Percentiles rank a stretch among this genome's conserved stretches.
Conservation (phyloP, 768 basidiomycete species). For the Auriscalpium microsporum region DNA sequence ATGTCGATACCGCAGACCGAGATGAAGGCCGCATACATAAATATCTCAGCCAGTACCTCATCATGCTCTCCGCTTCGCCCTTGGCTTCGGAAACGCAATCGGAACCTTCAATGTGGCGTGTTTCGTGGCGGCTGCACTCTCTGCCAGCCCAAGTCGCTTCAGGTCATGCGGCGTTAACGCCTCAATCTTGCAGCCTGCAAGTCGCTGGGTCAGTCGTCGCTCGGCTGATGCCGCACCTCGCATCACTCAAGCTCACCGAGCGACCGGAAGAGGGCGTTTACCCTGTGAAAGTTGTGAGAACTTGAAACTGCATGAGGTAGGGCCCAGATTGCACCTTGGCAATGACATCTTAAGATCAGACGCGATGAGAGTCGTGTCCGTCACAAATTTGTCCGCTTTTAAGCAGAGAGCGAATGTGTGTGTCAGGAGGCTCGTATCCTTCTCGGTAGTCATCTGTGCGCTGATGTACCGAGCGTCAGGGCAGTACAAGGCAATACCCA, state of each 20-base stretch:
- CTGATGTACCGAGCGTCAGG: constrained; percentile 3
- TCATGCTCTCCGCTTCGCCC: constrained; percentile 24
- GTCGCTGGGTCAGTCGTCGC: too few relatives aligned
- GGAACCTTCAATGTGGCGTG: constrained; percentile 71
- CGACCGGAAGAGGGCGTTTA: constrained; percentile 66
- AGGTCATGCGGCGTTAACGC: constrained; percentile 54
- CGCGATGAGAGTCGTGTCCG: constrained; percentile 60
- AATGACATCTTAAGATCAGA: constrained; percentile 56
- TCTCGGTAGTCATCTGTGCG: constrained; percentile 51
- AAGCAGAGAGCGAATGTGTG: constrained; percentile 79
- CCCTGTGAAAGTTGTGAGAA: constrained; percentile 24
- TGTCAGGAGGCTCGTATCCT: constrained; percentile 62
- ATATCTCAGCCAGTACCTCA: too few relatives aligned
- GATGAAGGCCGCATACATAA: too few relatives aligned
- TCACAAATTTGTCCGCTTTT: constrained; percentile 67
- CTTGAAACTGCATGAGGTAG: constrained; percentile 44
- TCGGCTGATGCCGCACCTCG: neutral
- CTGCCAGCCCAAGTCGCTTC: constrained; percentile 57
- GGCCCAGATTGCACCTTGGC: constrained; percentile 18
- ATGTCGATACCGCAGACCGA: too few relatives aligned
- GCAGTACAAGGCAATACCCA: too few relatives aligned
- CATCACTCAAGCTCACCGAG: constrained; percentile 38
- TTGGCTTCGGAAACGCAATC: constrained; percentile 71
- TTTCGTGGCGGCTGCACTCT: constrained; percentile 53
- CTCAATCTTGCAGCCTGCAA: constrained; percentile 62